Conservation (phyloP, 371 early-diverging fungal genomes). For the Apophysomyces elegans region DNA sequence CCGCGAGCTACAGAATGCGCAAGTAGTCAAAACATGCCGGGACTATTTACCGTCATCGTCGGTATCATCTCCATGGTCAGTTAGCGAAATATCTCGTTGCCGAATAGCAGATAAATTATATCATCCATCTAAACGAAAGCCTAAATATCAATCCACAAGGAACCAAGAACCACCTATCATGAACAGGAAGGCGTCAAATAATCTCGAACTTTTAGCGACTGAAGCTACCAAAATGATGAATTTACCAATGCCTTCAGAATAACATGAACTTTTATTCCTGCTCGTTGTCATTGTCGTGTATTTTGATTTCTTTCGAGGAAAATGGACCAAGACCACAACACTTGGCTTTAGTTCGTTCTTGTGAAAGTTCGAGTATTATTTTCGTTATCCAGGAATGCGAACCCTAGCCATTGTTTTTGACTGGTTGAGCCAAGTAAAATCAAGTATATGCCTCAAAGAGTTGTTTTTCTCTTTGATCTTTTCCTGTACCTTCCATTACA, state of each 20-base stretch:
- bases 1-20: slow-evolving; percentile 5
- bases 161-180: slow-evolving; percentile 10
- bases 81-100: too few species aligned
- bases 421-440: too few species aligned
- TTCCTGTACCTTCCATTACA: too few species aligned
- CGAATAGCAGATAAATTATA: background rate
- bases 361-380: too few species aligned
- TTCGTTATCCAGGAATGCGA: too few species aligned
- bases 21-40: background rate
- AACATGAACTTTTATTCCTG: background rate
- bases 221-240: slow-evolving; percentile 44
- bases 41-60: background rate
- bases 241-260: slow-evolving; percentile 29
- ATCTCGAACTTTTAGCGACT: slow-evolving; percentile 44
- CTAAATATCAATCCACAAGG: slow-evolving; percentile 9
- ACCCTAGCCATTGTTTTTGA: too few species aligned
- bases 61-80: background rate
- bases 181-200: slow-evolving; percentile 19
- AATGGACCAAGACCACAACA: too few species aligned
- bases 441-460: too few species aligned
- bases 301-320: too few species aligned
- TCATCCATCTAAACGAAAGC: background rate
- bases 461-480: too few species aligned
- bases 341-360: too few species aligned
- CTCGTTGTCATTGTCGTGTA: too few species aligned